phyloP scores from a whole-genome alignment of 768 basidiomycete genomes.

The Rubroboletus satanas region DNA sequence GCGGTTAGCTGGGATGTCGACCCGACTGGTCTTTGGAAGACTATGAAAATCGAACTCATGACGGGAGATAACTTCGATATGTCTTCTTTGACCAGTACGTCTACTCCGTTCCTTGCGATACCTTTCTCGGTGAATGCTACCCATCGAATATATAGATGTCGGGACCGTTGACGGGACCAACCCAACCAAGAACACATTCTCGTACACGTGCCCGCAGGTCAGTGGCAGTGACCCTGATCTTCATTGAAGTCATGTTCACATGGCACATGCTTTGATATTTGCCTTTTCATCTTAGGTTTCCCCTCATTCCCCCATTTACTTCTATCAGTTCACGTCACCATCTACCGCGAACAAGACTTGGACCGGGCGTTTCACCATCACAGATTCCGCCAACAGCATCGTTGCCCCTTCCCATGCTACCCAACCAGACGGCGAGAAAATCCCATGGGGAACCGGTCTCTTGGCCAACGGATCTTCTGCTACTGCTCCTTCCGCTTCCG shows the following conservation, averaged over 20 bases:
- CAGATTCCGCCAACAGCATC: conserved; percentile 43
- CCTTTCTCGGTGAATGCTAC: neutral
- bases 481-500: conserved; percentile 23
- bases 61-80: conserved; percentile 70
- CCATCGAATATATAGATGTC: conserved; percentile 45
- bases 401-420: conserved; percentile 47
- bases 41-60: conserved; percentile 77
- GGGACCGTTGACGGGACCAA: conserved; percentile 62
- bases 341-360: conserved; percentile 43
- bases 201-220: conserved; percentile 66
- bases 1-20: conserved; percentile 58
- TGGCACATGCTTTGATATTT: neutral
- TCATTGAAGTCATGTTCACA: neutral
- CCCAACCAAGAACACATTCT: conserved; percentile 40
- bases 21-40: conserved; percentile 57
- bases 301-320: conserved; percentile 67
- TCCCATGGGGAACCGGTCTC: conserved; percentile 66
- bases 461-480: conserved; percentile 46
- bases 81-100: conserved; percentile 63
- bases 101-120: neutral
- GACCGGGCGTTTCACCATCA: conserved; percentile 78
- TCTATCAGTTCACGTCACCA: conserved; percentile 68
- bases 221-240: conserved; percentile 12
- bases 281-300: conserved; percentile 42
- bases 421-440: conserved; percentile 47